Percentiles rank a stretch among this genome's conserved stretches.
Conservation (phyloP, 2,329 filamentous ascomycete genomes). For the Didymella exigua region DNA sequence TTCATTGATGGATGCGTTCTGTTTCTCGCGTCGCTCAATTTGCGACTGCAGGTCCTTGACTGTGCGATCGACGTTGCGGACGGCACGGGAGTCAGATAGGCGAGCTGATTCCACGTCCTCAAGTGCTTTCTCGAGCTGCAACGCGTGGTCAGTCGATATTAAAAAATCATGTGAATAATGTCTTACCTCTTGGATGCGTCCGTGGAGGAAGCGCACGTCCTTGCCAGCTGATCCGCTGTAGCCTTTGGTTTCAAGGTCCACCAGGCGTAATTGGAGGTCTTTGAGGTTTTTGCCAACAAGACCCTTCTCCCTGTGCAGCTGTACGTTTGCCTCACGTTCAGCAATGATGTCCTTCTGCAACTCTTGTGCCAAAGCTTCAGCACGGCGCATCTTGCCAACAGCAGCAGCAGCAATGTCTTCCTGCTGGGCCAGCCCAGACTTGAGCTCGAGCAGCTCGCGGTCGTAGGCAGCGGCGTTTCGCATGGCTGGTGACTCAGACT, state of each 20-base stretch:
- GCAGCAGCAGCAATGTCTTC: conserved; percentile 91
- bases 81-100: conserved; percentile 80
- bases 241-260: conserved; percentile 96
- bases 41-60: conserved; percentile 93
- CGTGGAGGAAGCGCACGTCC: conserved; percentile 93
- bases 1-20: conserved; percentile 78
- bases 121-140: conserved; percentile 82
- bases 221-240: conserved; percentile 87
- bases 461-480: conserved; percentile 89
- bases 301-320: conserved; percentile 88
- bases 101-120: conserved; percentile 81
- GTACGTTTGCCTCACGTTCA: conserved; percentile 80
- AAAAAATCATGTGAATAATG: conserved; percentile 41
- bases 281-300: conserved; percentile 86
- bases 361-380: conserved; percentile 84
- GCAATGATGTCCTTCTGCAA: conserved; percentile 89
- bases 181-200: conserved; percentile 87
- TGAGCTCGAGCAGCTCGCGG: conserved; percentile 86
- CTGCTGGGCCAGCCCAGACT: conserved; percentile 85
- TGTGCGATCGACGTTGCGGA: conserved; percentile 89
- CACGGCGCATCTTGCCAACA: conserved; percentile 94
- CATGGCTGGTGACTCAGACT: conserved; percentile 83
- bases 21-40: conserved; percentile 91
- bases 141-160: conserved; percentile 18
- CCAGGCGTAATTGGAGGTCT: conserved; percentile 84